Percentiles rank a stretch among this genome's conserved stretches.
phyloP scores from a whole-genome alignment of 495 filamentous ascomycete species.

The Wilcoxina mikolae region DNA sequence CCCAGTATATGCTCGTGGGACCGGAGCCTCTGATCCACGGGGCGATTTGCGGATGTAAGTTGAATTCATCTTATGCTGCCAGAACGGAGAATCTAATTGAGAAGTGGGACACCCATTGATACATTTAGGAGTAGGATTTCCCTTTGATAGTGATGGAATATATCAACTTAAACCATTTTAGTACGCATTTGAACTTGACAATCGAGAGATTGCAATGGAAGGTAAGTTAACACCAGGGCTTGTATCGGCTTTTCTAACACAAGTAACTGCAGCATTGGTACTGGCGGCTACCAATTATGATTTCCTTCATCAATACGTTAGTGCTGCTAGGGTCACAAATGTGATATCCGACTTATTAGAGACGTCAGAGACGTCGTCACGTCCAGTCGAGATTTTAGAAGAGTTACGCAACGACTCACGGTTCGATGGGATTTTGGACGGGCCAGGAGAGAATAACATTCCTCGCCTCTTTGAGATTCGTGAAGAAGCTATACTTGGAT shows the following conservation, averaged over 20 bases:
- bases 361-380: background rate
- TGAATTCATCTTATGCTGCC: background rate
- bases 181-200: constrained; percentile 73
- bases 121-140: constrained; percentile 45
- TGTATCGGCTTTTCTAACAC: background rate
- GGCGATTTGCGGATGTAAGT: constrained; percentile 62
- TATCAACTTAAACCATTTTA: constrained; percentile 3
- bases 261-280: constrained; percentile 34
- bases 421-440: constrained; percentile 46
- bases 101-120: constrained; percentile 77
- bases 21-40: constrained; percentile 64
- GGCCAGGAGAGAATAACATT: constrained; percentile 49
- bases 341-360: background rate
- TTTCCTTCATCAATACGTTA: constrained; percentile 63
- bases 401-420: constrained; percentile 38
- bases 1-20: constrained; percentile 60
- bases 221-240: constrained; percentile 28
- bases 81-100: background rate
- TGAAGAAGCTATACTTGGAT: constrained; percentile 56
- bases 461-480: constrained; percentile 49
- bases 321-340: constrained; percentile 30
- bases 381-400: background rate
- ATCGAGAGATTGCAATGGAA: constrained; percentile 66
- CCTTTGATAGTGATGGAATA: constrained; percentile 8
- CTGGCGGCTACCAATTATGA: constrained; percentile 57